A percentile compares a stretch with the other conserved stretches of the same genome.
Evolutionary conservation across 805 yeast genomes (phyloP).

Genomic region (Saccharomyces mikatae): DNA sequence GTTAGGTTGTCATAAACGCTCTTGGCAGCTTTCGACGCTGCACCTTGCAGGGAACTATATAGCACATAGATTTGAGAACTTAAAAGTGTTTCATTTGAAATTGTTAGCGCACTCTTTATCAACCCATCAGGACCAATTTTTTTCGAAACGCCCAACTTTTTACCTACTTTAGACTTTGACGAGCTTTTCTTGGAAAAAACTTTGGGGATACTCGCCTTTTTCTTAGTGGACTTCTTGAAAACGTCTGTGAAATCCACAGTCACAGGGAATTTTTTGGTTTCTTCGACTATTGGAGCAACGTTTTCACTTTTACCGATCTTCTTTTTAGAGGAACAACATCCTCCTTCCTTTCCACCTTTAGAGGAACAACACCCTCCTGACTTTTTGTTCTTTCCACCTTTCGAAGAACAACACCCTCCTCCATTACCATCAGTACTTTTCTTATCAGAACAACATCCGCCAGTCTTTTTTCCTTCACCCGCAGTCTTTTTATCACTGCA

Average conservation of each 20-base stretch:
- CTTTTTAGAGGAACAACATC: slow-evolving; percentile 31
- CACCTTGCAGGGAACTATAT: slow-evolving; percentile 80
- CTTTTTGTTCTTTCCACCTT: slow-evolving; percentile 8
- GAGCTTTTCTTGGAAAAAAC: slow-evolving; percentile 4
- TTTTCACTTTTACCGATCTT: slow-evolving; percentile 11
- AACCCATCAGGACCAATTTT: slow-evolving; percentile 29
- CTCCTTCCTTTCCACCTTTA: slow-evolving; percentile 11
- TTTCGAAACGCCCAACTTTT: slow-evolving; percentile 34
- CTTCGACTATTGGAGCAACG: background rate
- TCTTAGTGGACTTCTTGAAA: slow-evolving; percentile 16
- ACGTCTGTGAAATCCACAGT: slow-evolving; percentile 37
- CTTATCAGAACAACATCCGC: background rate
- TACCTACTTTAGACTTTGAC: slow-evolving; percentile 3
- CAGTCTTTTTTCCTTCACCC: background rate
- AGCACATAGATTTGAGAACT: slow-evolving; percentile 59
- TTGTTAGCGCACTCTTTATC: slow-evolving; percentile 30
- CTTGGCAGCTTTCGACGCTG: slow-evolving; percentile 64
- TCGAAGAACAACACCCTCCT: slow-evolving; percentile 14
- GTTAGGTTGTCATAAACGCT: slow-evolving; percentile 36
- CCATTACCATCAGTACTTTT: slow-evolving; percentile 8
- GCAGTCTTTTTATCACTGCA: slow-evolving; percentile 5
- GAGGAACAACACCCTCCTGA: slow-evolving; percentile 8
- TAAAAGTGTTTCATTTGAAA: slow-evolving; percentile 36
- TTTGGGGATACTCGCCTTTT: slow-evolving; percentile 7
- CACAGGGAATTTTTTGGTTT: slow-evolving; percentile 6